These are phyloP conservation scores for Termitomyces sp. DNA, from an alignment of 768 basidiomycete genomes.

Conservation along the genomic window DNA sequence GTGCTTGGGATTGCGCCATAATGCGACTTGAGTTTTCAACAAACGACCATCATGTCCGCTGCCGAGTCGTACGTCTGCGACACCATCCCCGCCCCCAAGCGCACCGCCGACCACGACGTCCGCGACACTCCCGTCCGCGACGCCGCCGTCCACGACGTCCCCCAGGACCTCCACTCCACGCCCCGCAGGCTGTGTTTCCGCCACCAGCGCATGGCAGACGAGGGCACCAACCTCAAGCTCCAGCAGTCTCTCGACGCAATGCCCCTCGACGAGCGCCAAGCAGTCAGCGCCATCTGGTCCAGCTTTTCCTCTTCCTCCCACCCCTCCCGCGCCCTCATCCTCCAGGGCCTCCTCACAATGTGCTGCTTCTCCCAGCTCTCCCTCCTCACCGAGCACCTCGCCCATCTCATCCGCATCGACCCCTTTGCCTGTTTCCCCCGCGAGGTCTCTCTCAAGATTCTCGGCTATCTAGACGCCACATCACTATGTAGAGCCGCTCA, in stretches of 20 bases:
- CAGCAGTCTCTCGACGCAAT: slow-evolving; percentile 93
- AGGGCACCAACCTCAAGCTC: slow-evolving; percentile 87
- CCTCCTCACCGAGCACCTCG: slow-evolving; percentile 88
- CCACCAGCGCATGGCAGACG: slow-evolving; percentile 96
- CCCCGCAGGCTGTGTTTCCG: slow-evolving; percentile 84
- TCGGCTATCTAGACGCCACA: slow-evolving; percentile 86
- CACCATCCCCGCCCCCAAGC: slow-evolving; percentile 61
- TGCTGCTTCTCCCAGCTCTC: slow-evolving; percentile 99
- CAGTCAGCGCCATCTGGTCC: slow-evolving; percentile 92
- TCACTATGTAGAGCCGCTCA: slow-evolving; percentile 94
- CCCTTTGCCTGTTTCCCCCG: slow-evolving; percentile 89
- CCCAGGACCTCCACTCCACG: slow-evolving; percentile 28
- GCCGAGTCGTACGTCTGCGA: slow-evolving; percentile 58
- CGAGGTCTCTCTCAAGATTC: slow-evolving; percentile 83
- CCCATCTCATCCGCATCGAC: slow-evolving; percentile 92
- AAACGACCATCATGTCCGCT: slow-evolving; percentile 23
- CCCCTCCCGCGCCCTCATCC: slow-evolving; percentile 86
- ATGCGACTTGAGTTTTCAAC: slow-evolving; percentile 30
- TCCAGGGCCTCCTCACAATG: slow-evolving; percentile 97
- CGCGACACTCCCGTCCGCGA: slow-evolving; percentile 13
- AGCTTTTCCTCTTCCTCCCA: slow-evolving; percentile 95
- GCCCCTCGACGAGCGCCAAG: slow-evolving; percentile 79
- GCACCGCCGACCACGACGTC: slow-evolving; percentile 28
- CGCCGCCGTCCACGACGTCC: slow-evolving; percentile 22
- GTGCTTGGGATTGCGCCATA: slow-evolving; percentile 37